These are phyloP conservation scores for Neopestalotiopsis rosae DNA, from an alignment of 2,329 filamentous ascomycete species.

Conservation along the genomic window DNA sequence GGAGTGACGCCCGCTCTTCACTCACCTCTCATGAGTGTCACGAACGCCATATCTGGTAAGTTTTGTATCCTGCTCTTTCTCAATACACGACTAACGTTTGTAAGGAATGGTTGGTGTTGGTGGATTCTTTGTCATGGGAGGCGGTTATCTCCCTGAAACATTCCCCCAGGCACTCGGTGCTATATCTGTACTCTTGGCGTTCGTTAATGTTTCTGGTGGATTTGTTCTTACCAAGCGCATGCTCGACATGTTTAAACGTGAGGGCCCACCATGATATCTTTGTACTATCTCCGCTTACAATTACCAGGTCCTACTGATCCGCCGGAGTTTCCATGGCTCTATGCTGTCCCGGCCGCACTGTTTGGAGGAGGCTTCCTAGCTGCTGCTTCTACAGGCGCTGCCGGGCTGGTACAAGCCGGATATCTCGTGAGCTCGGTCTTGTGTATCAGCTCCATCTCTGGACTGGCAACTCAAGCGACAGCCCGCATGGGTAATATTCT, in stretches of 20 bases:
- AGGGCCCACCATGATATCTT: constrained; percentile 30
- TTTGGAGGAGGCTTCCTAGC: constrained; percentile 84
- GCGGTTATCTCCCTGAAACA: constrained; percentile 77
- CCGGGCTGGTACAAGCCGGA: constrained; percentile 84
- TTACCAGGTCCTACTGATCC: constrained; percentile 75
- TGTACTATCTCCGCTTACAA: constrained; percentile 29
- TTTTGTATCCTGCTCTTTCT: background rate
- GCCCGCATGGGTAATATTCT: constrained; percentile 86
- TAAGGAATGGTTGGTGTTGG: constrained; percentile 83
- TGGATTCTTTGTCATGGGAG: constrained; percentile 87
- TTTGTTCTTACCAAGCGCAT: constrained; percentile 94
- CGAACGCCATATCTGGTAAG: constrained; percentile 83
- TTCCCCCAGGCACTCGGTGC: constrained; percentile 81
- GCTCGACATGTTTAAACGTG: constrained; percentile 87
- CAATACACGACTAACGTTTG: background rate
- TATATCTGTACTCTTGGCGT: constrained; percentile 80
- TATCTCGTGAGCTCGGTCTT: constrained; percentile 85
- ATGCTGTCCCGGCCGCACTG: constrained; percentile 75
- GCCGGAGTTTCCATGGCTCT: constrained; percentile 87
- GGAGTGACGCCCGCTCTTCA: constrained; percentile 83
- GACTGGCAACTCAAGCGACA: constrained; percentile 81
- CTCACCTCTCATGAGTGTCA: constrained; percentile 90
- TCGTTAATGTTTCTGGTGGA: constrained; percentile 86
- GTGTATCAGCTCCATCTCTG: constrained; percentile 84
- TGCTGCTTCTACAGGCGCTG: constrained; percentile 80